Evolutionary conservation across 1,139 yeast genomes (phyloP), one percentile per base, ranked within the genome.

Genomic region (Pneumocystis wakefieldiae): DNA sequence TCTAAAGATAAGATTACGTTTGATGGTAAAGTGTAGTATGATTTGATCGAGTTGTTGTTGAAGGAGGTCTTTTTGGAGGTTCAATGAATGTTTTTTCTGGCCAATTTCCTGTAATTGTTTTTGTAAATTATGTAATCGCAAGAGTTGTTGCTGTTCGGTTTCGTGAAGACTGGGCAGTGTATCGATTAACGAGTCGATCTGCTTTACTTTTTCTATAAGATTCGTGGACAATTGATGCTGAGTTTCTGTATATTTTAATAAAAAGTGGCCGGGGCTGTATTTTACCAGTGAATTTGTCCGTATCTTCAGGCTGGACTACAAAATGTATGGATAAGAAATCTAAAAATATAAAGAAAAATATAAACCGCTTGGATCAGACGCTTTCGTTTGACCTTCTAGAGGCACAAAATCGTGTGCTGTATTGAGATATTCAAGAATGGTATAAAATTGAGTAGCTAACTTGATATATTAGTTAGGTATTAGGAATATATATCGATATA

Each of bases 141-240:
- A 76, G 71, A 90, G 72, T 73, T 92, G 98, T 63, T 82, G 84
- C 59, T 80, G 81, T 38, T 88, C 88, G 1, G 91, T 83, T 0
- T 87, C 90, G 15, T 95, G 96, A 2, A 90, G 87, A 2, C 97
- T 98, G 0, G 99, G 98, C 61, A 92, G 76, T 1, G 95, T 83
- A 71, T 88, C 95, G 39, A 92, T 90, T 57, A 92, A 80, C 73
- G 87, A 83, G 61, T 88, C 82, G 19, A 91, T 87, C 72, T 92
- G 98, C 68, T 95, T 80, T 3, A 95, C 83, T 71, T 91, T 90
- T 66, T 89, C 76, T 35, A 91, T 87, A 24, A 92, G 81, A 71
- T 92, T 97, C 0, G 87, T 83, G 1, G 96, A 83, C 24, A 92
- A 78, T 66, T 79, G 81, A 2, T 70, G 71, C 60, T 80, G 72